These are phyloP conservation scores for Penicillium taxi DNA, from an alignment of 495 filamentous ascomycete genomes.

Conservation along the genomic window DNA sequence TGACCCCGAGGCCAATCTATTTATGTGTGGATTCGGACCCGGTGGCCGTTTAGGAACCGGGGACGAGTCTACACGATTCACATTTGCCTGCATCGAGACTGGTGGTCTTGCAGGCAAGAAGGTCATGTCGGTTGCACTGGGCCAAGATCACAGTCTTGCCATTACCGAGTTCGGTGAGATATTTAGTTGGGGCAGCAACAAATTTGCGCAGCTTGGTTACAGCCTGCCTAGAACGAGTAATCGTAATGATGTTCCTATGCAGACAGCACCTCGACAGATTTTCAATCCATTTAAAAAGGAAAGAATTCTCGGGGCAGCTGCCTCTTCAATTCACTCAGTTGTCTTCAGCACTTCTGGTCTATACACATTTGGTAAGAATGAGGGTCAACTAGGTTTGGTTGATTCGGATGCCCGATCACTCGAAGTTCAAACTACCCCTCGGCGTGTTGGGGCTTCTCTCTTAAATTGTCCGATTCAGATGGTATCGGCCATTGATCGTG, in stretches of 20 bases:
- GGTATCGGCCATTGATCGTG: constrained; percentile 83
- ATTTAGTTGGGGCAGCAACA: constrained; percentile 90
- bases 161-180: constrained; percentile 73
- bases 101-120: constrained; percentile 62
- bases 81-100: constrained; percentile 69
- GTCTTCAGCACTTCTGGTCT: constrained; percentile 73
- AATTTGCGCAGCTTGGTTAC: constrained; percentile 81
- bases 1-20: constrained; percentile 89
- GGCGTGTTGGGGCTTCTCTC: constrained; percentile 79
- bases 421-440: constrained; percentile 68
- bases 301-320: constrained; percentile 68
- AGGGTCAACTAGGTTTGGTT: constrained; percentile 87
- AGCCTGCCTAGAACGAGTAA: constrained; percentile 46
- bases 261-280: constrained; percentile 74
- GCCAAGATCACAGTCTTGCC: constrained; percentile 85
- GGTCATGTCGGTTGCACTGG: constrained; percentile 66
- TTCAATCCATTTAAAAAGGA: constrained; percentile 89
- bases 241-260: constrained; percentile 67
- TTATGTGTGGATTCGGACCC: constrained; percentile 84
- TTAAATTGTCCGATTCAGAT: constrained; percentile 69
- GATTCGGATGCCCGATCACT: constrained; percentile 91
- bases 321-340: constrained; percentile 87
- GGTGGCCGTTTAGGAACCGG: constrained; percentile 87
- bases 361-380: constrained; percentile 93
- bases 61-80: constrained; percentile 79